These are phyloP conservation scores for Trypanosoma mega DNA, from an alignment of 208 protist genomes.

Conservation along the genomic window DNA sequence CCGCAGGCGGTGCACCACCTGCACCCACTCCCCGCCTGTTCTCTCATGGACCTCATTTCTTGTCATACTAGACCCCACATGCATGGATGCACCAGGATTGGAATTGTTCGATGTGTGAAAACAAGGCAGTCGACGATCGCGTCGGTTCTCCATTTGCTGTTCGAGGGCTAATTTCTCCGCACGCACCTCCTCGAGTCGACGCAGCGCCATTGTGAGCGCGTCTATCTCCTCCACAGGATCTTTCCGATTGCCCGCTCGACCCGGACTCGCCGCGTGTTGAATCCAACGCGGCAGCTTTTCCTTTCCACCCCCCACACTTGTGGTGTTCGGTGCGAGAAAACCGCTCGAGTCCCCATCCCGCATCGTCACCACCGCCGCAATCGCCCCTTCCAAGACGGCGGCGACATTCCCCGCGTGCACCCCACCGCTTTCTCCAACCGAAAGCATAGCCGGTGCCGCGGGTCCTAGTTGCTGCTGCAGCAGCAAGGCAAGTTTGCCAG, in stretches of 20 bases:
- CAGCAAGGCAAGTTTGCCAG: background rate
- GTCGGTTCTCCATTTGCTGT: constrained; percentile 3
- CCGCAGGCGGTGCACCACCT: constrained; percentile 8
- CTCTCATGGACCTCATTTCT: background rate
- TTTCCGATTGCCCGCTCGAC: too few species aligned
- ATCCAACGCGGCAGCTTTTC: background rate
- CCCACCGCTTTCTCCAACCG: background rate
- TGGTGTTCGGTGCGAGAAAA: background rate
- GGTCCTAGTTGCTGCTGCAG: background rate
- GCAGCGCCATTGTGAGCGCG: constrained; percentile 14
- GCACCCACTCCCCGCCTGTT: background rate
- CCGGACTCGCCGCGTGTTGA: background rate
- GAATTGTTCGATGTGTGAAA: too few species aligned
- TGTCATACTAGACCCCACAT: too few species aligned
- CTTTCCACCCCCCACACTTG: background rate
- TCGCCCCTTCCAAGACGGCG: constrained; percentile 3
- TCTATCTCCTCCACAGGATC: background rate
- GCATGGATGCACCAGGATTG: too few species aligned
- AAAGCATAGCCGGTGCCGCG: background rate
- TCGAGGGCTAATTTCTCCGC: constrained; percentile 17
- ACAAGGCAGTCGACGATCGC: background rate
- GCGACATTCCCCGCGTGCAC: constrained; percentile 5
- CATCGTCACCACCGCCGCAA: background rate
- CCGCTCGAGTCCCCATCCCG: background rate
- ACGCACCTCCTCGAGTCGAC: constrained; percentile 20